These are phyloP conservation scores for Diacronema lutheri DNA, from an alignment of 78 protist species.

Conservation along the genomic window DNA sequence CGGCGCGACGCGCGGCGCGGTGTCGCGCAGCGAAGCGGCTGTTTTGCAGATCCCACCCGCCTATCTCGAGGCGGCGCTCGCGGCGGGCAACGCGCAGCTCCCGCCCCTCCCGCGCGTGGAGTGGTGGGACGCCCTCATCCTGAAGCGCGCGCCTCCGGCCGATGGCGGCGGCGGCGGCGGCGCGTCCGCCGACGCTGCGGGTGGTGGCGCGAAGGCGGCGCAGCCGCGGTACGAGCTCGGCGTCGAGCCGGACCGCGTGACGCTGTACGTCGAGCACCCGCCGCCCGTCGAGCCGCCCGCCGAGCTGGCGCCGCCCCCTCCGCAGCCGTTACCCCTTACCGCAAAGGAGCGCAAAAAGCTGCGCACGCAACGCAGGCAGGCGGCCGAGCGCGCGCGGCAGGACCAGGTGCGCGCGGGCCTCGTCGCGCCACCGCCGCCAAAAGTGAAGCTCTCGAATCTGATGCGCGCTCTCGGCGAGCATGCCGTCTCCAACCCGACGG, in stretches of 20 bases:
- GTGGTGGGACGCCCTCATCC: background rate
- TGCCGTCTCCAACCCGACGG: slow-evolving; percentile 60
- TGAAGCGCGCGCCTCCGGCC: background rate
- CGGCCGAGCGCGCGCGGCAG: slow-evolving; percentile 42
- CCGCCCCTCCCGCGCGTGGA: background rate
- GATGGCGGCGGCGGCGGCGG: background rate
- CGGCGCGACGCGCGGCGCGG: background rate
- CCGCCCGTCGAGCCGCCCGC: slow-evolving; percentile 50
- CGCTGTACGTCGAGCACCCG: slow-evolving; percentile 65
- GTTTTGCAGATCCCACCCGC: too few relatives aligned
- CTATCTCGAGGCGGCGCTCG: too few relatives aligned
- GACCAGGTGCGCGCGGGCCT: slow-evolving; percentile 57
- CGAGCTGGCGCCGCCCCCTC: slow-evolving; percentile 20
- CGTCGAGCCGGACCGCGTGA: background rate
- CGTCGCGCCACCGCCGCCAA: slow-evolving; percentile 57
- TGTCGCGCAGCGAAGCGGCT: too few relatives aligned
- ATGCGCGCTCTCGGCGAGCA: slow-evolving; percentile 55
- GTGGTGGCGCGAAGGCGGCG: background rate
- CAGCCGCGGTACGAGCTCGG: background rate
- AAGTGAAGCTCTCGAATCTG: slow-evolving; percentile 60
- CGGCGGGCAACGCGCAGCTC: background rate
- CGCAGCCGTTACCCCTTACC: slow-evolving; percentile 43
- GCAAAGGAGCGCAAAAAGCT: slow-evolving; percentile 55
- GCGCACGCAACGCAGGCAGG: slow-evolving; percentile 40
- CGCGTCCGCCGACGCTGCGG: background rate